Conservation (phyloP, 768 basidiomycete genomes). For the Suillus tomentosus region DNA sequence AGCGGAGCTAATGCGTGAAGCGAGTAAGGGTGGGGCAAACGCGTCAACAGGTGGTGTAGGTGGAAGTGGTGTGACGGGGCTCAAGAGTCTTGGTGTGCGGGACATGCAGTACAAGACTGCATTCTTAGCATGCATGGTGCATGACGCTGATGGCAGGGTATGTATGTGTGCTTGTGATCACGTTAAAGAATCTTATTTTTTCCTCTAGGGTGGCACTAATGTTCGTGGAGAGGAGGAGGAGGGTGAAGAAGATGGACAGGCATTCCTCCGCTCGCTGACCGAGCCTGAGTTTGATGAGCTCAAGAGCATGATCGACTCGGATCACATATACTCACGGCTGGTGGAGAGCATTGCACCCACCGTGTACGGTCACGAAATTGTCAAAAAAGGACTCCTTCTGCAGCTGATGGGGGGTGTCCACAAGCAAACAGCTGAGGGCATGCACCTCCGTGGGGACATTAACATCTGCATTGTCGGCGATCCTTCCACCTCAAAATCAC, state of each 20-base stretch:
- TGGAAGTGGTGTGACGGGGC: slow-evolving; percentile 84
- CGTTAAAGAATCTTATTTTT: neutral
- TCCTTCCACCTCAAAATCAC: slow-evolving; percentile 96
- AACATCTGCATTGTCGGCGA: slow-evolving; percentile 99
- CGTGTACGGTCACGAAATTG: slow-evolving; percentile 98
- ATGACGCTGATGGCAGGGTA: slow-evolving; percentile 86
- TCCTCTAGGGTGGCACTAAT: slow-evolving; percentile 73
- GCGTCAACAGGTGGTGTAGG: slow-evolving; percentile 64
- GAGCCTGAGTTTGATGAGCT: slow-evolving; percentile 95
- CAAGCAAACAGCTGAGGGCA: slow-evolving; percentile 94
- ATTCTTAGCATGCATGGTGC: slow-evolving; percentile 97
- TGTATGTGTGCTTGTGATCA: slow-evolving; percentile 31
- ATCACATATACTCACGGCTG: slow-evolving; percentile 92
- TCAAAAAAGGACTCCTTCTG: slow-evolving; percentile 94
- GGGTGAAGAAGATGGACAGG: slow-evolving; percentile 74
- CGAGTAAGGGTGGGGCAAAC: slow-evolving; percentile 62
- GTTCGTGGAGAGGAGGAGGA: slow-evolving; percentile 87
- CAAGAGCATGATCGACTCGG: slow-evolving; percentile 89
- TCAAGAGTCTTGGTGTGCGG: slow-evolving; percentile 92
- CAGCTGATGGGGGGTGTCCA: slow-evolving; percentile 99
- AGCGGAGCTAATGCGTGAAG: slow-evolving; percentile 87
- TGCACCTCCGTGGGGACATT: slow-evolving; percentile 97
- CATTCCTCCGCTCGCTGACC: slow-evolving; percentile 87
- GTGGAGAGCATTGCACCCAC: slow-evolving; percentile 97
- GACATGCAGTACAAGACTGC: slow-evolving; percentile 99